These are phyloP conservation scores for Hortiboletus rubellus DNA, from an alignment of 1,284 basidiomycete species.

Conservation along the genomic window DNA sequence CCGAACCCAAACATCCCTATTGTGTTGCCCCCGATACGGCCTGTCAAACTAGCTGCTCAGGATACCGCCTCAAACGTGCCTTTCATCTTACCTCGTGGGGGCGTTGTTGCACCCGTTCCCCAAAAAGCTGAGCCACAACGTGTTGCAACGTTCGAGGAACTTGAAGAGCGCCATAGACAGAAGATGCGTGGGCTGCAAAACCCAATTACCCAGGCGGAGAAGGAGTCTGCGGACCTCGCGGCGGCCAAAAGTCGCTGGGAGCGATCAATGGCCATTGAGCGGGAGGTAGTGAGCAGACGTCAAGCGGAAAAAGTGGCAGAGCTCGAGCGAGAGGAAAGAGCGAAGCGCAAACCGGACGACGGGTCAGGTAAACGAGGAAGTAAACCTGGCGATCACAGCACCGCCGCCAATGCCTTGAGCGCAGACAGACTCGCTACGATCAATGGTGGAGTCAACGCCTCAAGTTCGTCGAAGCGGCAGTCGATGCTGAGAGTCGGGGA, in stretches of 20 bases:
- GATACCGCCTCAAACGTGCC: slow-evolving; percentile 28
- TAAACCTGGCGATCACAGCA: slow-evolving; percentile 41
- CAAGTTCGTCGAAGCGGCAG: slow-evolving; percentile 57
- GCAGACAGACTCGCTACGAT: slow-evolving; percentile 56
- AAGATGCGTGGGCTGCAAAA: slow-evolving; percentile 74
- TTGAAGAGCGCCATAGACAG: slow-evolving; percentile 78
- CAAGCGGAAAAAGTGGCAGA: slow-evolving; percentile 70
- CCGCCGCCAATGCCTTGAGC: slow-evolving; percentile 53
- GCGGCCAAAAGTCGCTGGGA: slow-evolving; percentile 77
- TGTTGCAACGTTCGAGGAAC: slow-evolving; percentile 73
- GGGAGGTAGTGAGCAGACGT: slow-evolving; percentile 62
- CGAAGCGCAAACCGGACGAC: slow-evolving; percentile 46
- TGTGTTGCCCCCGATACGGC: slow-evolving; percentile 31
- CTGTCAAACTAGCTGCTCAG: slow-evolving; percentile 15
- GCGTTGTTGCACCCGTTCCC: slow-evolving; percentile 47
- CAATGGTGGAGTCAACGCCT: slow-evolving; percentile 31
- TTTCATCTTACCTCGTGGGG: slow-evolving; percentile 33
- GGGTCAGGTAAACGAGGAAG: slow-evolving; percentile 36
- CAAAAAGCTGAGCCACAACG: slow-evolving; percentile 50
- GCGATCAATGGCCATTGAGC: slow-evolving; percentile 65
- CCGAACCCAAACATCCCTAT: slow-evolving; percentile 30
- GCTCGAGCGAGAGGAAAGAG: slow-evolving; percentile 45
- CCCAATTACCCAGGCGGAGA: slow-evolving; percentile 70
- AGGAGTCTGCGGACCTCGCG: slow-evolving; percentile 66
- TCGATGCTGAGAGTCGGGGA: slow-evolving; percentile 80